Evolutionary conservation across 768 basidiomycete species (phyloP).

Genomic region (Omphalotus guepiniiformis): DNA sequence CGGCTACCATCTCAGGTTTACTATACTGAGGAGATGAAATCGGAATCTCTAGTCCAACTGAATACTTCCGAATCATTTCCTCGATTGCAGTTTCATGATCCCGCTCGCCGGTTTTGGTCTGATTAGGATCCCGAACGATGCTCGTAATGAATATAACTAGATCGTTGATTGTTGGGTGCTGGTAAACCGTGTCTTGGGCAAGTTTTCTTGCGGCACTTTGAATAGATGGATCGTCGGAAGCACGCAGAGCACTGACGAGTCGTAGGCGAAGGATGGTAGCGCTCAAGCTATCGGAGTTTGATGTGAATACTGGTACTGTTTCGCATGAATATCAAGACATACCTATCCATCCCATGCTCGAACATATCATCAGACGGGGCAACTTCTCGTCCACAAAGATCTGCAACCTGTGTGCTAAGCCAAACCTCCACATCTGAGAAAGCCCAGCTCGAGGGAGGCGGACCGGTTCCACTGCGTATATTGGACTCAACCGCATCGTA

Average conservation of each 20-base stretch:
- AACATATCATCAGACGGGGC: background rate
- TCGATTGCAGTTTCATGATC: background rate
- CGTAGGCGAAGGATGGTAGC: constrained; percentile 2
- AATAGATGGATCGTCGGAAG: background rate
- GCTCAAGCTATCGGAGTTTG: background rate
- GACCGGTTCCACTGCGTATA: background rate
- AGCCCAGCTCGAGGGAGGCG: background rate
- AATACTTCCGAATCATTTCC: constrained; percentile 1
- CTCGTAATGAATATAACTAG: background rate
- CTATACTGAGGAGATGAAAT: no score
- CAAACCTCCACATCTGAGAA: background rate
- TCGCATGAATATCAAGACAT: background rate
- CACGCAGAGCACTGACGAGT: background rate
- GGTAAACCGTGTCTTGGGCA: background rate
- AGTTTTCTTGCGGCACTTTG: background rate
- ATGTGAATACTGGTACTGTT: background rate
- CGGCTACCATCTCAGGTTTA: background rate
- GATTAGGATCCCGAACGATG: background rate
- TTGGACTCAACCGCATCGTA: background rate
- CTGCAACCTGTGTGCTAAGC: background rate
- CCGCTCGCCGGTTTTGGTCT: background rate
- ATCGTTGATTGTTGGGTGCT: background rate
- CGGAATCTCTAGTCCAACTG: background rate
- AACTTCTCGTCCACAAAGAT: background rate
- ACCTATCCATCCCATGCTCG: background rate